Base-by-base conservation (phyloP, 1,139 yeast genomes). In the Pichia terricola region DNA sequence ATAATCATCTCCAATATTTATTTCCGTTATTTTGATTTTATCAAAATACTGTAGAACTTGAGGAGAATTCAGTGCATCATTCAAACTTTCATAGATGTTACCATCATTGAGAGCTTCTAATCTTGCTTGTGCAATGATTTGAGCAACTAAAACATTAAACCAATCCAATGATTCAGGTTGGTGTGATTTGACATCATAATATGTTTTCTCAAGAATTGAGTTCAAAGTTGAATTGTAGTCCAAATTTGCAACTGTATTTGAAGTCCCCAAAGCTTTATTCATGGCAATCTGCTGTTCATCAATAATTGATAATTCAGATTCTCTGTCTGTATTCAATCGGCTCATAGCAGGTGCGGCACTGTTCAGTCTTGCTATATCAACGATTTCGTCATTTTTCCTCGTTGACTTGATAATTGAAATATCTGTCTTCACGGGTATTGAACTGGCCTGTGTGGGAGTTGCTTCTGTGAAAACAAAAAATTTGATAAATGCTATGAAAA, bases 101-200 rank as follows among this genome's bases (percentile, higher is more conserved):
- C 91, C 94, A 39, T 88, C 78, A 43, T 76, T 70, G 48, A 86
- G 65, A 0, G 97, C 97, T 60, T 91, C 97, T 26, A 80, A 74
- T 48, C 99, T 72, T 48, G 88, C 73, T 54, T 89, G 95, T 26
- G 87, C 77, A 27, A 91, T 81, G 4, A 89, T 81, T 60, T 94
- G 97, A 0, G 96, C 98, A 26, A 91, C 75, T 40, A 91, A 68
- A 1, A 91, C 97, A 56, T 91, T 91, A 60, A 91, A 87, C 98
- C 99, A 91, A 62, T 91, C 98, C 45, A 91, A 67, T 0, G 96
- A 82, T 65, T 91, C 99, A 0, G 96, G 76, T 3, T 81, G 70
- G 61, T 94, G 98, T 27, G 79, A 79, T 38, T 81, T 79, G 1
- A 91, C 96, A 58, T 91, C 87, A 61, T 94, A 94, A 59, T 87